Conservation (phyloP, 345 rosid species). For the Physaria fendleri region DNA sequence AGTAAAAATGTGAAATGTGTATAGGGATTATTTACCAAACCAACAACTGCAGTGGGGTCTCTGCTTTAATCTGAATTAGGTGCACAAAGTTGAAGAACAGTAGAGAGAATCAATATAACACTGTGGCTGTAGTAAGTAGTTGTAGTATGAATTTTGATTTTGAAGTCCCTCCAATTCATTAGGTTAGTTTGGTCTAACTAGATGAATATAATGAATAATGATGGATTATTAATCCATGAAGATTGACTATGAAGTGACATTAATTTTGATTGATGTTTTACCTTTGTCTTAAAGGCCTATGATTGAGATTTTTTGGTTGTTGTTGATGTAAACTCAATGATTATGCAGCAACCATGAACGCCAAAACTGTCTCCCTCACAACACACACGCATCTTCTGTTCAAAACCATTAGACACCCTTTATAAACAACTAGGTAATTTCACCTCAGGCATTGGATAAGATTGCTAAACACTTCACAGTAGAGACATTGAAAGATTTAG, state of each 20-base stretch:
- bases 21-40: constrained; percentile 23
- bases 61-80: constrained; percentile 18
- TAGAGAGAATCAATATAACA: constrained; percentile 2
- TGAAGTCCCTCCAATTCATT: neutral
- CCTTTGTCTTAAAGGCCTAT: constrained; percentile 4
- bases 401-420: neutral
- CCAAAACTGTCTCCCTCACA: constrained; percentile 12
- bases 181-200: constrained; percentile 28
- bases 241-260: constrained; percentile 30
- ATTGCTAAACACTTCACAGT: too few relatives aligned
- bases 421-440: too few relatives aligned
- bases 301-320: constrained; percentile 12
- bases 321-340: neutral
- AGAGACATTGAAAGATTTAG: too few relatives aligned
- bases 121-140: too few relatives aligned
- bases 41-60: constrained; percentile 29
- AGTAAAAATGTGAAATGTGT: constrained; percentile 12
- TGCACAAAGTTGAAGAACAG: constrained; percentile 3
- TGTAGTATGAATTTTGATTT: constrained; percentile 7
- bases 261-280: constrained; percentile 11
- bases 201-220: constrained; percentile 21
- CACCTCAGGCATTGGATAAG: too few relatives aligned
- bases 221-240: constrained; percentile 17
- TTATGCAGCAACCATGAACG: constrained; percentile 18
- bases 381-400: neutral